phyloP scores from a whole-genome alignment of 352 stramenopile genomes.

The Thalassiosira hispida region DNA sequence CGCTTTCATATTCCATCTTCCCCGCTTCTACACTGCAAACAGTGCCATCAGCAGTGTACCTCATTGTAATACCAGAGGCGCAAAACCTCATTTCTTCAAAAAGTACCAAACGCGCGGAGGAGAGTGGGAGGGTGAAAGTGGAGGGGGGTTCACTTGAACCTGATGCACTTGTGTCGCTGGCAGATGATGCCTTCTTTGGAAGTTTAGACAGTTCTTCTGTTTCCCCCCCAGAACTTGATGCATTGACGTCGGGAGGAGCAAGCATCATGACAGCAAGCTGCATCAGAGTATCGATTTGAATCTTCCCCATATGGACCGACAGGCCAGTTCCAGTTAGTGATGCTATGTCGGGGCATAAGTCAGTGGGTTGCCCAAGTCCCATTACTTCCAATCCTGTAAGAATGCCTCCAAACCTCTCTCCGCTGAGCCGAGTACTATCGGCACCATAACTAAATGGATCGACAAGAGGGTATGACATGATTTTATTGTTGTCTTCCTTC shows the following conservation, averaged over 20 bases:
- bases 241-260: slow-evolving; percentile 21
- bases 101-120: slow-evolving; percentile 28
- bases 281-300: slow-evolving; percentile 38
- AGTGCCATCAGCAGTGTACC: slow-evolving; percentile 43
- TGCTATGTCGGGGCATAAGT: background rate
- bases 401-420: slow-evolving; percentile 45
- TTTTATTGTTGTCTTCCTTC: background rate
- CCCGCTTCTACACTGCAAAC: slow-evolving; percentile 18
- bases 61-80: slow-evolving; percentile 20
- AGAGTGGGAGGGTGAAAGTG: slow-evolving; percentile 32
- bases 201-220: background rate
- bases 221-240: background rate
- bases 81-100: slow-evolving; percentile 30
- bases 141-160: slow-evolving; percentile 17
- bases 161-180: background rate
- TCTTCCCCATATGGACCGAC: slow-evolving; percentile 25
- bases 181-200: slow-evolving; percentile 3
- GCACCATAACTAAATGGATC: slow-evolving; percentile 52
- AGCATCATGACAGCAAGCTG: slow-evolving; percentile 36
- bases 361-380: slow-evolving; percentile 6
- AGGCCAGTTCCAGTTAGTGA: slow-evolving; percentile 8
- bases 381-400: slow-evolving; percentile 34
- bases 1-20: slow-evolving; percentile 24
- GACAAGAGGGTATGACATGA: slow-evolving; percentile 31
- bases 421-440: slow-evolving; percentile 13